Evolutionary conservation across 2,329 filamentous ascomycete species (phyloP), one percentile per base, ranked within the genome.

Genomic region (Colletotrichum sp.): DNA sequence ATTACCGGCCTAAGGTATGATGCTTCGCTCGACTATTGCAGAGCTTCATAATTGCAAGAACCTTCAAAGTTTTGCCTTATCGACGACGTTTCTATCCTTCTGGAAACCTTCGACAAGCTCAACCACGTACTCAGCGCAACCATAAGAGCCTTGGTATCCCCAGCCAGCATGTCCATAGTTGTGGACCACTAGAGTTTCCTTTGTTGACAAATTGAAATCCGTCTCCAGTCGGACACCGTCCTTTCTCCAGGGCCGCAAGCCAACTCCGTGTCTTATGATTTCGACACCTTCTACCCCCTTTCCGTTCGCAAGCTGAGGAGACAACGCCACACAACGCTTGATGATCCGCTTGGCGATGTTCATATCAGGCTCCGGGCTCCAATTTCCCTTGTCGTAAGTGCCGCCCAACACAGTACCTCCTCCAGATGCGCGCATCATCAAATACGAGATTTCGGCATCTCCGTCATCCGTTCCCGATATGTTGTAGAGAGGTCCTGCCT

Each of bases 321-420:
- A 91, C 36, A 91, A 83, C 36, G 91, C 90, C 9, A 95, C 87
- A 28, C 90, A 89, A 25, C 96, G 90, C 84, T 93, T 92, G 94
- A 98, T 97, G 82, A 98, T 98, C 13, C 96, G 90, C 70, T 90
- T 85, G 0, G 96, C 95, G n/a, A 95, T 88, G 81, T 94, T 95
- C 0, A 93, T 93, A 80, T 98, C 96, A 1, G 94, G 92, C 78
- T 93, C 90, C 52, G 92, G 90, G 79, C 96, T 94, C 95, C 95
- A 98, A 80, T 93, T 94, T 28, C 92, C 90, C 80, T 93, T 91
- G 82, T 96, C 93, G 80, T 98, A 94, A 64, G 93, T 96, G 3
- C 96, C 96, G n/a, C 96, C 96, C 3, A 98, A 87, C 55, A 98
- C 89, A 0, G 95, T 97, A 13, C 96, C 96, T 22, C 96, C 96